A percentile compares a stretch with the other conserved stretches of the same genome.
These are phyloP conservation scores for Thelephora aurantiotincta DNA, from an alignment of 768 basidiomycete genomes.

Conservation along the genomic window DNA sequence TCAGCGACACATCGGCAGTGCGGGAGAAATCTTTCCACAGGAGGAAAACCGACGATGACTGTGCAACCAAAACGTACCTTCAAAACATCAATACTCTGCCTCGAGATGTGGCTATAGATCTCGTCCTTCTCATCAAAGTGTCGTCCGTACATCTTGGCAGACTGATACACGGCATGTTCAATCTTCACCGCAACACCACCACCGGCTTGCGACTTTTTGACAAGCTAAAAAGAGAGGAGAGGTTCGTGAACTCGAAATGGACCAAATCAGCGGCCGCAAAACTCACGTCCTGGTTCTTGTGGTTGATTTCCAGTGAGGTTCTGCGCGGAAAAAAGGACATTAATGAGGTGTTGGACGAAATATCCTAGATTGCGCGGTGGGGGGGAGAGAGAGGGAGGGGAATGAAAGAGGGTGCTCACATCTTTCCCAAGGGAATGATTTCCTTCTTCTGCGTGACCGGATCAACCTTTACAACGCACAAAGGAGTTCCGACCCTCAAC, in stretches of 20 bases:
- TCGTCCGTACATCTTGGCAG: slow-evolving; percentile 88
- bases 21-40: too few relatives aligned
- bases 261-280: background rate
- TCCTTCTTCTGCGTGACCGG: slow-evolving; percentile 80
- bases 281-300: slow-evolving; percentile 71
- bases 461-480: slow-evolving; percentile 92
- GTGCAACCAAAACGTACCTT: slow-evolving; percentile 39
- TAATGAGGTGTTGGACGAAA: background rate
- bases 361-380: background rate
- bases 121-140: slow-evolving; percentile 97
- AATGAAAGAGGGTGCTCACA: slow-evolving; percentile 37
- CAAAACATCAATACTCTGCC: slow-evolving; percentile 89
- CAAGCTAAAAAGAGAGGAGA: slow-evolving; percentile 31
- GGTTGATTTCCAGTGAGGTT: slow-evolving; percentile 94
- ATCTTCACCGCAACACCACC: slow-evolving; percentile 98
- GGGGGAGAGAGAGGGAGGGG: background rate
- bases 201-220: slow-evolving; percentile 92
- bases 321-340: slow-evolving; percentile 24
- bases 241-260: background rate
- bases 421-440: slow-evolving; percentile 83
- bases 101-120: slow-evolving; percentile 76
- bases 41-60: background rate
- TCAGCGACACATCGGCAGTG: background rate
- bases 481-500: slow-evolving; percentile 81
- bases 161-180: slow-evolving; percentile 92